Evolutionary conservation across 192 early-diverging fungal genomes (phyloP), one percentile per base, ranked within the genome.

Genomic region (Podila clonocystis): DNA sequence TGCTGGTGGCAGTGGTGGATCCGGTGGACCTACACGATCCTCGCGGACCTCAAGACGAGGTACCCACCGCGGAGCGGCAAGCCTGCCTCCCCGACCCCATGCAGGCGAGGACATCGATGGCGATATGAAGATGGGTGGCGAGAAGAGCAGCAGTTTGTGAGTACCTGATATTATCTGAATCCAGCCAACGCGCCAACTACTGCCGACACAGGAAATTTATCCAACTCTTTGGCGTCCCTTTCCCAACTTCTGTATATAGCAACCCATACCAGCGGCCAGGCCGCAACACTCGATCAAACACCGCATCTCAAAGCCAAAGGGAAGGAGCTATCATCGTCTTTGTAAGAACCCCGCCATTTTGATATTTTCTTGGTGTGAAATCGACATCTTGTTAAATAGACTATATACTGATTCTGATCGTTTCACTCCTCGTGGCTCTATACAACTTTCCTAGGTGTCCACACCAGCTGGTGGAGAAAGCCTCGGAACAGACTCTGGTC

Each of bases 121-220:
- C 9, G 72, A 74, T 62, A 30, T 74, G 58, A 61, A 34, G 31
- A 74, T 74, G 72, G 72, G 65, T 52, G 72, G 58, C 17, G 63
- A 74, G 29, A 74, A 74, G 59, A 66, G 48, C 36, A 66, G 59
- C 55, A 74, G 41, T 30, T 74, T 67, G 72, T 74, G 65, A 74
- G 72, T 45, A 13, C 28, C 24, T 8, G 41, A 55, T 48, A n/a
- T 49, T 36, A 5, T n/a, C 15, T 22, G 41, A 41, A 41, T 41
- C 41, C 41, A 45, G 15, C 12, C 41, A 45, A 45, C 13, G 15
- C 11, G 17, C 41, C 41, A 45, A 45, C 41, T 45, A 45, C 41
- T 45, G 41, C 41, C 11, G 41, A 45, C 41, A 17, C 28, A 31
- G 29, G 29, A 9, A 61, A 61, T 19, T 30, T 17, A 30, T 19